These are phyloP conservation scores for Sclerotinia borealis DNA, from an alignment of 2,329 filamentous ascomycete genomes.

Conservation along the genomic window DNA sequence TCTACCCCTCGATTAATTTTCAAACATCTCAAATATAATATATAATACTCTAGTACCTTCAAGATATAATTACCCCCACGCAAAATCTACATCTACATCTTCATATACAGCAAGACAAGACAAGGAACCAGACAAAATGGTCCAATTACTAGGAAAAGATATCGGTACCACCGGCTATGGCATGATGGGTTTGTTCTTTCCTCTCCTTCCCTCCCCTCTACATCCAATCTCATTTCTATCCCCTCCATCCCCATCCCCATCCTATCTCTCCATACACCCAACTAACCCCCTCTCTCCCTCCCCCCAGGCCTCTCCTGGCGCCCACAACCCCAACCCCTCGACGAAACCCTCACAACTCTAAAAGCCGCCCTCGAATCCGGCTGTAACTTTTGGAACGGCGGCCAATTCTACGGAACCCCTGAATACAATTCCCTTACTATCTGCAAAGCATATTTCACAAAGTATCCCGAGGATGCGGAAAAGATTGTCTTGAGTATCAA, in stretches of 20 bases:
- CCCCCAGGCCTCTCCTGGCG: conserved; percentile 32
- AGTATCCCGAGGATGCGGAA: conserved; percentile 57
- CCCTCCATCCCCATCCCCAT: background rate
- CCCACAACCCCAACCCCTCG: conserved; percentile 33
- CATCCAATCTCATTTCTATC: background rate
- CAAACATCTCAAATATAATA: background rate
- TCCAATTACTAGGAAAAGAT: conserved; percentile 25
- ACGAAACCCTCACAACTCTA: conserved; percentile 49
- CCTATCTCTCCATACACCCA: background rate
- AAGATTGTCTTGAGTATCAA: conserved; percentile 59
- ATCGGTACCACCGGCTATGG: conserved; percentile 28
- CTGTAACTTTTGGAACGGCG: conserved; percentile 54
- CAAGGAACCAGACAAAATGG: conserved; percentile 17
- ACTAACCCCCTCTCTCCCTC: background rate
- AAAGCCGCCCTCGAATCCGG: conserved; percentile 44
- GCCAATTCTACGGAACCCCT: conserved; percentile 57
- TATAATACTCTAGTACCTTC: background rate
- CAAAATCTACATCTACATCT: background rate
- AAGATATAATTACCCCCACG: background rate
- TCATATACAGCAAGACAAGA: background rate
- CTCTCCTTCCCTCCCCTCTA: background rate
- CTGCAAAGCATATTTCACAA: conserved; percentile 55
- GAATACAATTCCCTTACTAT: conserved; percentile 54
- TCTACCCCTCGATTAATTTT: background rate
- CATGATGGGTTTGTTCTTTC: conserved; percentile 19